Evolutionary conservation across 2,329 filamentous ascomycete genomes (phyloP), one percentile per base, ranked within the genome.

Genomic region (Claviceps sp.): DNA sequence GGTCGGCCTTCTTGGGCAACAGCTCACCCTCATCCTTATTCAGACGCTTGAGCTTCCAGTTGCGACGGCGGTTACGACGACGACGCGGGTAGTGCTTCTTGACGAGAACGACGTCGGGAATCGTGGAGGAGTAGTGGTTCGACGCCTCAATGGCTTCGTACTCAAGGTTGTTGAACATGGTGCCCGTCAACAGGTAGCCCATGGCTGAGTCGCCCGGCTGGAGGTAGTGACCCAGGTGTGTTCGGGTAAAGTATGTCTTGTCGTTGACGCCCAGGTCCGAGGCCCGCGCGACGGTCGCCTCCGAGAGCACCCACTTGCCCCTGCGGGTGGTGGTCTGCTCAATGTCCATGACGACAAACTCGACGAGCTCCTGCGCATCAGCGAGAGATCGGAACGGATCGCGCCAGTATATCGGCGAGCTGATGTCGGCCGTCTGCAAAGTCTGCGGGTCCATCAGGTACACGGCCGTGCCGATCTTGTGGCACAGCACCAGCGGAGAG

Each of bases 21-120:
- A 94, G 77, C 58, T 96, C 91, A 59, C 86, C 85, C 65, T 96
- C 88, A 57, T 97, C 90, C 70, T 82, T 85, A 58, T 78, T 78
- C 87, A 98, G 91, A 63, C 93, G 89, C 80, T 87, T 94, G 67
- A 98, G 81, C 67, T 85, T 87, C 93, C 93, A 98, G 75, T 87
- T 87, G 60, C 94, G 83, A 68, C 76, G 78, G 74, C 82, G 84
- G 62, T 70, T 70, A 79, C 91, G 95, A 74, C 86, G 84, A 70
- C 86, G 85, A 60, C 87, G 82, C 54, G 85, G 82, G 71, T 94
- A 98, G 76, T 88, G 84, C 70, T 98, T 98, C 89, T 95, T 97
- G 67, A 98, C 89, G 3, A 98, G 77, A 6, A 98, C 72, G 0
- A 97, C 93, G 62, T 98, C 93, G 0, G 93, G 93, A 52, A 98